These are phyloP conservation scores for Fallopia convolvulus DNA, from an alignment of 148 eudicot species.

Conservation along the genomic window DNA sequence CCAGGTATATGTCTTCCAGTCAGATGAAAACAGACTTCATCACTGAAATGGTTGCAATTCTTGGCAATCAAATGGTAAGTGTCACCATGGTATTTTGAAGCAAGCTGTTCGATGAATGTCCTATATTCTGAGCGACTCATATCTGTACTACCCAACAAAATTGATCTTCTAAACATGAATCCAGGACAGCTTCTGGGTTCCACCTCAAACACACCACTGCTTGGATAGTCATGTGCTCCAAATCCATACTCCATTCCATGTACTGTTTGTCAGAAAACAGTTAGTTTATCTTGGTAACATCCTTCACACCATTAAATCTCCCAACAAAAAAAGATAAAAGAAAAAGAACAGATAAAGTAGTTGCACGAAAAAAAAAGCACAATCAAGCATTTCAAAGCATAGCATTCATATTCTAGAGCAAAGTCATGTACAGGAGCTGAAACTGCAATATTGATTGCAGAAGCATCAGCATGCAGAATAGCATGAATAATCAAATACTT, in stretches of 20 bases:
- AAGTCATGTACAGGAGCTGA: neutral
- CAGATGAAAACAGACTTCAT: slow-evolving; percentile 64
- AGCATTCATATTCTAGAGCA: slow-evolving; percentile 1
- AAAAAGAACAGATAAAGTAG: neutral
- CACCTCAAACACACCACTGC: slow-evolving; percentile 92
- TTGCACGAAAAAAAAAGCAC: neutral
- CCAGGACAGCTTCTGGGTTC: slow-evolving; percentile 94
- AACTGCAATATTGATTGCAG: neutral
- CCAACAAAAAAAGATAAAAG: neutral
- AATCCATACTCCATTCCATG: slow-evolving; percentile 78
- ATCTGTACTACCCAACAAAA: slow-evolving; percentile 73
- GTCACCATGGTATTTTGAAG: slow-evolving; percentile 73
- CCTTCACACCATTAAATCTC: neutral
- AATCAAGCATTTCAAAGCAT: neutral
- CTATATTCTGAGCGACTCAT: slow-evolving; percentile 70
- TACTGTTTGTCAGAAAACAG: slow-evolving; percentile 32
- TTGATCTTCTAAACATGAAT: slow-evolving; percentile 62
- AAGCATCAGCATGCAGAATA: neutral
- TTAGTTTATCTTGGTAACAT: slow-evolving; percentile 4
- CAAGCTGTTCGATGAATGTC: slow-evolving; percentile 71
- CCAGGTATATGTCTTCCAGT: slow-evolving; percentile 85
- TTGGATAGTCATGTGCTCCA: slow-evolving; percentile 80
- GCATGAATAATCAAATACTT: neutral
- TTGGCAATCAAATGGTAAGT: slow-evolving; percentile 85
- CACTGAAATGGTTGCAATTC: slow-evolving; percentile 94